Base-by-base conservation (phyloP, 441 rosid species). In the Pelargonium australe region DNA sequence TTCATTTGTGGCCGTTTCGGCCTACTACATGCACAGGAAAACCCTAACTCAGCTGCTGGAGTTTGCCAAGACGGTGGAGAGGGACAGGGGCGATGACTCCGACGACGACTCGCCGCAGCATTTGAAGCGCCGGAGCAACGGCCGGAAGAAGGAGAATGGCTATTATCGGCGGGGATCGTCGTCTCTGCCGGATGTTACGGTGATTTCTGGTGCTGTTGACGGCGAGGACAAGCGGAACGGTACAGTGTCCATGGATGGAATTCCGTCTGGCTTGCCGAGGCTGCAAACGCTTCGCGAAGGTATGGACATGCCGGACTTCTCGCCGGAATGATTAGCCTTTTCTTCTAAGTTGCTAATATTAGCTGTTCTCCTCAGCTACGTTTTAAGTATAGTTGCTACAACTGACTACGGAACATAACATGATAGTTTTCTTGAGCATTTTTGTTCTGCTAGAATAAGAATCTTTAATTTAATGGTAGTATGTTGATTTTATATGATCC, bases 1-100 rank as follows among this genome's bases (percentile, higher is more conserved):
- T 43, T 95, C 99, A 17, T 73, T 92, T 11, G 97, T 92, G 31
- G 98, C 97, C 0, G 96, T 92, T 12, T 95, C 98, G 19, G 97
- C 97, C 1, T 89, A 89, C 69, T 89, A 79, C 70, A 89, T 90
- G 98, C 98, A 95, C 80, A 83, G 93, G 69, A 95, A 90, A 87
- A 91, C 98, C 71, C 89, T 95, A 62, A 86, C 75, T 69, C 96
- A 90, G 82, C 73, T 95, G 43, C 90, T 95, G 60, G 99, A 95
- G 85, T 87, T 90, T 66, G 89, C 96, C 9, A 90, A 82, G 81
- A 72, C 87, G n/a, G 83, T 88, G 40, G 93, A 89, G 89, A 81
- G 92, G 72, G 81, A 84, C 63, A 69, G 87, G 1, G 78, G 73
- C 51, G 86, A 79, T 14, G 75, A 75, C 75, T 72, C 87, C 13